Conservation (phyloP, 129 eudicot species). For the Flaveria ramosissima region DNA sequence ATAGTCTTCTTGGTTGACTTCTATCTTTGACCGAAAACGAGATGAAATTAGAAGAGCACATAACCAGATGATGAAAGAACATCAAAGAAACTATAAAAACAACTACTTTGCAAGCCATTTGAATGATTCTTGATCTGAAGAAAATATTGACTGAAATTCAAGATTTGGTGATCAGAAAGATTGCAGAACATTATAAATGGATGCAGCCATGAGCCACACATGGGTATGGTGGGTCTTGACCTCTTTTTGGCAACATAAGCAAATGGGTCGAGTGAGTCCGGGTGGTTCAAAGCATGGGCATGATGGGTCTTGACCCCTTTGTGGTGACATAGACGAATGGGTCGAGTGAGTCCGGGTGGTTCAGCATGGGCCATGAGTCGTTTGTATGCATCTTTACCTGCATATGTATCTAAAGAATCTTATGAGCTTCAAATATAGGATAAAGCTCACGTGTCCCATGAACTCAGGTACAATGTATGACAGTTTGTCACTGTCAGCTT, state of each 20-base stretch:
- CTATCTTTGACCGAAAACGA: conserved; percentile 28
- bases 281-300: conserved; percentile 26
- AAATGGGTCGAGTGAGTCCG: conserved; percentile 5
- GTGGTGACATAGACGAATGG: conserved; percentile 19
- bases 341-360: conserved; percentile 7
- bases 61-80: conserved; percentile 36
- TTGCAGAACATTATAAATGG: conserved; percentile 37
- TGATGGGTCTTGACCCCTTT: conserved; percentile 11
- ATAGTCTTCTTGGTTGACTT: conserved; percentile 58
- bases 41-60: conserved; percentile 15
- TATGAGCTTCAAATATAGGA: conserved; percentile 1
- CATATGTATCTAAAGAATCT: conserved; percentile 24
- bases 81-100: conserved; percentile 49
- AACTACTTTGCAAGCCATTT: conserved; percentile 49
- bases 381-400: conserved; percentile 18
- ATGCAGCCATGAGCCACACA: conserved; percentile 33
- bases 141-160: conserved; percentile 23
- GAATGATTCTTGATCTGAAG: conserved; percentile 2
- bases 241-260: conserved; percentile 18
- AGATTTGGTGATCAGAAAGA: conserved; percentile 36
- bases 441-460: background rate
- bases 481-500: background rate
- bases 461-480: conserved; percentile 25
- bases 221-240: conserved; percentile 33
- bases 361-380: conserved; percentile 27